Percentiles rank a stretch among this genome's conserved stretches.
Evolutionary conservation across 139 green algal genomes (phyloP).

Genomic region (Dunaliella primolecta): DNA sequence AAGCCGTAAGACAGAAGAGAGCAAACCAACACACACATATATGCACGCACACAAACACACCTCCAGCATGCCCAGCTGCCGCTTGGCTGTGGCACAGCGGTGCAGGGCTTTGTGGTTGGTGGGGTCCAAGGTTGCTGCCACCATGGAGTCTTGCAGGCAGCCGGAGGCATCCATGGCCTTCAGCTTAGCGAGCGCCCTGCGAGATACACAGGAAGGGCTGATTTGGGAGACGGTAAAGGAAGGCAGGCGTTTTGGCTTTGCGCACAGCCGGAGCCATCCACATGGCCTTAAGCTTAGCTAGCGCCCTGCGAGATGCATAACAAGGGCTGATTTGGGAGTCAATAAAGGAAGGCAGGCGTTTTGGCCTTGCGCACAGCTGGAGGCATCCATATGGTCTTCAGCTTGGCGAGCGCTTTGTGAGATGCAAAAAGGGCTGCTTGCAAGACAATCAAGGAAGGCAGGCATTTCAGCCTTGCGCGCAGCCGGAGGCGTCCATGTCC

Average conservation of each 20-base stretch:
- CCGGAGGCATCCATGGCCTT: not conserved
- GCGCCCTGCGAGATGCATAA: constrained; percentile 2
- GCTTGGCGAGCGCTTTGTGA: constrained; percentile 4
- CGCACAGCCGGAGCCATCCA: constrained; percentile 8
- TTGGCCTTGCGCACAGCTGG: constrained; percentile 11
- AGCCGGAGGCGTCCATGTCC: not conserved
- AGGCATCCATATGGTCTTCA: constrained; percentile 1
- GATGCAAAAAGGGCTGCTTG: too few species aligned
- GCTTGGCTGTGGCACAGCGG: constrained; percentile 29
- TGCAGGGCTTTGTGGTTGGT: constrained; percentile 31
- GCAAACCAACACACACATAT: too few species aligned
- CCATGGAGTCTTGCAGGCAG: constrained; percentile 19
- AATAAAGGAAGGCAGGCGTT: too few species aligned
- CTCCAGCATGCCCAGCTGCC: constrained; percentile 22
- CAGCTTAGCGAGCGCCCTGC: constrained; percentile 14
- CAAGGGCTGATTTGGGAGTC: too few species aligned
- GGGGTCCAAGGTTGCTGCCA: constrained; percentile 34
- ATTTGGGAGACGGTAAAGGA: too few species aligned
- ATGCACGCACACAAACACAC: too few species aligned
- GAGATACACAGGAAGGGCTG: too few species aligned
- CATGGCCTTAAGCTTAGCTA: constrained; percentile 10
- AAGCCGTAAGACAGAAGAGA: too few species aligned
- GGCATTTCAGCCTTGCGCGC: constrained; percentile 7
- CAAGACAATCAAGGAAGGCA: too few species aligned
- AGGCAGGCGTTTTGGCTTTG: too few species aligned